Percentiles rank a stretch among this genome's conserved stretches.
phyloP scores from a whole-genome alignment of 208 protist species.

The Balamuthia mandrillaris region DNA sequence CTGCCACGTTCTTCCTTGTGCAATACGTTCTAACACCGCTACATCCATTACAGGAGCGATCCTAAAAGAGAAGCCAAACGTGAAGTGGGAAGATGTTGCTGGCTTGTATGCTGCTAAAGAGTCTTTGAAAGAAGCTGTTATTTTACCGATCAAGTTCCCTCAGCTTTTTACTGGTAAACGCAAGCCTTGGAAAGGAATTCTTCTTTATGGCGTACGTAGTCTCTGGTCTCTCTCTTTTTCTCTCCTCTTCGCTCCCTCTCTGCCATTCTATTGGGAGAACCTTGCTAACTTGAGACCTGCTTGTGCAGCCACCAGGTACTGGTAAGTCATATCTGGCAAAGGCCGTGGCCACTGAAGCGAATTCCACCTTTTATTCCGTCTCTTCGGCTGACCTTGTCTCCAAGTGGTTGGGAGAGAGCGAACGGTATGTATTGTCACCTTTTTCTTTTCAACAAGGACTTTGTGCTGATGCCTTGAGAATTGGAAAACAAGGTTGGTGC shows the following conservation, averaged over 20 bases:
- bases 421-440: conserved; percentile 66
- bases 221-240: conserved; percentile 1
- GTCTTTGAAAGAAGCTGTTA: conserved; percentile 92
- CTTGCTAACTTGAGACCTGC: not conserved
- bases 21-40: not conserved
- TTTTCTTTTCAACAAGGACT: not conserved
- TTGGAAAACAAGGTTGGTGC: conserved; percentile 78
- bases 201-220: conserved; percentile 81
- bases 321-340: conserved; percentile 90
- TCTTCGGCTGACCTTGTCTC: conserved; percentile 93
- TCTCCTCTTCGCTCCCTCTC: not conserved
- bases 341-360: conserved; percentile 84
- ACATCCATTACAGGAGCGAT: conserved; percentile 66
- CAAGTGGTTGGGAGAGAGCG: conserved; percentile 97
- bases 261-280: not conserved
- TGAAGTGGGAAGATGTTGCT: conserved; percentile 88
- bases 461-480: not conserved
- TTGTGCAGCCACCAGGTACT: conserved; percentile 81
- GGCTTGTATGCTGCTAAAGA: conserved; percentile 91
- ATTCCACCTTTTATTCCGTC: conserved; percentile 95
- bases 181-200: conserved; percentile 84
- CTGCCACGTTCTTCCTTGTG: not conserved
- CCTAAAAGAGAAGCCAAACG: conserved; percentile 88
- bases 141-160: conserved; percentile 92
- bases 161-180: conserved; percentile 90